Base-by-base conservation (phyloP, 768 basidiomycete species). In the Imleria badia region DNA sequence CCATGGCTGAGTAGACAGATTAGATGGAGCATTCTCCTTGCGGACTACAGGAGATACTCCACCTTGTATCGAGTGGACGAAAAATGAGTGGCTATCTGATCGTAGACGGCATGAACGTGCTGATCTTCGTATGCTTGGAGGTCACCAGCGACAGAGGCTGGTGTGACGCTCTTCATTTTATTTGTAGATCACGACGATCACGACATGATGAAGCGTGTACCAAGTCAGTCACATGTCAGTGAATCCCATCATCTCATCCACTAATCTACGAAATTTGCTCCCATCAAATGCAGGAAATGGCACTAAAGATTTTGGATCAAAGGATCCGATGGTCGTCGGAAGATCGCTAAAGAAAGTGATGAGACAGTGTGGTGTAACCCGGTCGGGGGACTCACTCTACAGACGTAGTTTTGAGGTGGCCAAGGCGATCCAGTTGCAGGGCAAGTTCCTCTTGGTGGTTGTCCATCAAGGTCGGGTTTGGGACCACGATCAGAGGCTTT, bases 381-480 rank as follows among this genome's bases (percentile, higher is more conserved):
- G 31, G 3, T 48, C 15, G 51, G 31, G 43, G 47, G 17, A 22
- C 88, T 74, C 71, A 92, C 91, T 69, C 63, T 43, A 85, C 75
- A 14, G 76, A 79, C 2, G 84, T 78, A 22, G 82, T 72, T 55
- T 70, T 78, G 43, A 94, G 72, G 71, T 91, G 77, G 7, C 81
- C 79, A 34, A 82, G 76, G 17, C 66, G 69, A 15, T 77, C 76
- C 51, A 99, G 74, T 13, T 84, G 82, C 38, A 78, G 71, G 0
- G 96, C 93, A 6, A 99, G 77, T 65, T 99, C 93, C 50, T 85
- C 78, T 76, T 99, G 96, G 66, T 99, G 96, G 67, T 97, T 91
- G 69, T 97, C 87, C 68, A 95, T 80, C 30, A 99, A 75, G 1
- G 90, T 87, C 40, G 85, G 76, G 69, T 99, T 99, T 12, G 94